Conservation (phyloP, 2,329 filamentous ascomycete genomes). For the Grosmannia penicillata region DNA sequence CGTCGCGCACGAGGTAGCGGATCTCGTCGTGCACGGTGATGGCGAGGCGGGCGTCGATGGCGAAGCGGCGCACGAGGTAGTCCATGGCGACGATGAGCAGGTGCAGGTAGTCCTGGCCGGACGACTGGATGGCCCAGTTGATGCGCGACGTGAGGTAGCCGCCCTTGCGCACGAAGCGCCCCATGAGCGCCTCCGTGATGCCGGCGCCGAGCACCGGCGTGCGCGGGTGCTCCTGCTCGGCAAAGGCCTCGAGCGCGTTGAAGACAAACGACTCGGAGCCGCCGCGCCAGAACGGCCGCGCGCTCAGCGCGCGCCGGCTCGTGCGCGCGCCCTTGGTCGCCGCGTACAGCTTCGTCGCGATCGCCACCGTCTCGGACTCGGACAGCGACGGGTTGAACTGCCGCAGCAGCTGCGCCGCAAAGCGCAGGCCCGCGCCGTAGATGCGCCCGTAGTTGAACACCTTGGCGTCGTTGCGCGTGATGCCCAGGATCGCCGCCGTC, state of each 20-base stretch:
- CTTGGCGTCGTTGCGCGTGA: slow-evolving; percentile 89
- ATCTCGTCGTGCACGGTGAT: slow-evolving; percentile 98
- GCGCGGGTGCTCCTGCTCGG: slow-evolving; percentile 78
- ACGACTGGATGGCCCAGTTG: slow-evolving; percentile 98
- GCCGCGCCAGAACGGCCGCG: slow-evolving; percentile 80
- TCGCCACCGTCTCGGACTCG: slow-evolving; percentile 61
- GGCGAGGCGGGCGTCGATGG: slow-evolving; percentile 68
- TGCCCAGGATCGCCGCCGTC: slow-evolving; percentile 81
- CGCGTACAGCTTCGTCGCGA: slow-evolving; percentile 68
- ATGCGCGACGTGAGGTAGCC: slow-evolving; percentile 92
- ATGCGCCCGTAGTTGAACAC: slow-evolving; percentile 98
- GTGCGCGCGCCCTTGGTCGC: slow-evolving; percentile 87
- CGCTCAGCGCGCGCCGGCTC: slow-evolving; percentile 53
- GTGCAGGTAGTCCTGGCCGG: slow-evolving; percentile 92
- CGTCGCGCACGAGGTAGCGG: slow-evolving; percentile 71
- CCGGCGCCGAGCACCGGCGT: slow-evolving; percentile 89
- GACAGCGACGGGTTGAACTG: slow-evolving; percentile 84
- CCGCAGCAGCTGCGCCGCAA: slow-evolving; percentile 74
- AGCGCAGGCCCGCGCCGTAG: slow-evolving; percentile 92
- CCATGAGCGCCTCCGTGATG: slow-evolving; percentile 90
- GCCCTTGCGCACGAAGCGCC: slow-evolving; percentile 72
- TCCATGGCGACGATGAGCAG: slow-evolving; percentile 91
- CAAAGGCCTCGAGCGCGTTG: slow-evolving; percentile 95
- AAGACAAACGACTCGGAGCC: slow-evolving; percentile 97
- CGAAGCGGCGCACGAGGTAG: slow-evolving; percentile 74